These are phyloP conservation scores for Rhizopus stolonifer DNA, from an alignment of 371 early-diverging fungal species.

Conservation along the genomic window DNA sequence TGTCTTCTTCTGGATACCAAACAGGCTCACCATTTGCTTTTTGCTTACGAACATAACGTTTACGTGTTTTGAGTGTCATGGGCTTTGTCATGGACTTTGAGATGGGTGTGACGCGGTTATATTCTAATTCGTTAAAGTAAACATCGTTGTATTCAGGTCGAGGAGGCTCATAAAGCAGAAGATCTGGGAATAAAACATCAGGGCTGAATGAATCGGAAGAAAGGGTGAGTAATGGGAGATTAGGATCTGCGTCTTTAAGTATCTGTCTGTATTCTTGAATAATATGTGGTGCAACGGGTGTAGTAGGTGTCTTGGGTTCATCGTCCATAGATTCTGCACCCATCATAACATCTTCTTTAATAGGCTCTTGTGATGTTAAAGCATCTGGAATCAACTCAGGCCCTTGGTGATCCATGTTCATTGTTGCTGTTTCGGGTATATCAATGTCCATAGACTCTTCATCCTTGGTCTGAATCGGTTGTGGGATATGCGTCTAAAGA, in stretches of 20 bases:
- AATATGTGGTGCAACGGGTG: constrained; percentile 22
- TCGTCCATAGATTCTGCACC: constrained; percentile 10
- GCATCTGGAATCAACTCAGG: constrained; percentile 4
- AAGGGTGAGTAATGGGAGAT: constrained; percentile 28
- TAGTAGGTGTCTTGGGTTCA: constrained; percentile 21
- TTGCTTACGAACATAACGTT: constrained; percentile 42
- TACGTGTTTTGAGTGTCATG: constrained; percentile 39
- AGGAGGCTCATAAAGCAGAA: constrained; percentile 45
- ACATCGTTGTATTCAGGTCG: constrained; percentile 43
- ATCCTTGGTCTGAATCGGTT: constrained; percentile 2
- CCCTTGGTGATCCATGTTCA: not conserved
- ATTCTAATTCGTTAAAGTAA: constrained; percentile 46
- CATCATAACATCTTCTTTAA: constrained; percentile 25
- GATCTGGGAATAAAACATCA: constrained; percentile 41
- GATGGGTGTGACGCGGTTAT: constrained; percentile 38
- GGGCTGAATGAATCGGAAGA: constrained; percentile 34
- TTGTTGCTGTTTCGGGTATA: not conserved
- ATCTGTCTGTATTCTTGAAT: constrained; percentile 25
- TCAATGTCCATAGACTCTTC: not conserved
- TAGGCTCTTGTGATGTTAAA: not conserved
- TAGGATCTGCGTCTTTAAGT: constrained; percentile 24
- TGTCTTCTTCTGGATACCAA: constrained; percentile 29
- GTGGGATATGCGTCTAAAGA: constrained; percentile 10
- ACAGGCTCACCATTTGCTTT: constrained; percentile 31
- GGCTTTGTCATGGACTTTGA: constrained; percentile 35